phyloP scores from a whole-genome alignment of 768 basidiomycete species.

The Boletus sp. region DNA sequence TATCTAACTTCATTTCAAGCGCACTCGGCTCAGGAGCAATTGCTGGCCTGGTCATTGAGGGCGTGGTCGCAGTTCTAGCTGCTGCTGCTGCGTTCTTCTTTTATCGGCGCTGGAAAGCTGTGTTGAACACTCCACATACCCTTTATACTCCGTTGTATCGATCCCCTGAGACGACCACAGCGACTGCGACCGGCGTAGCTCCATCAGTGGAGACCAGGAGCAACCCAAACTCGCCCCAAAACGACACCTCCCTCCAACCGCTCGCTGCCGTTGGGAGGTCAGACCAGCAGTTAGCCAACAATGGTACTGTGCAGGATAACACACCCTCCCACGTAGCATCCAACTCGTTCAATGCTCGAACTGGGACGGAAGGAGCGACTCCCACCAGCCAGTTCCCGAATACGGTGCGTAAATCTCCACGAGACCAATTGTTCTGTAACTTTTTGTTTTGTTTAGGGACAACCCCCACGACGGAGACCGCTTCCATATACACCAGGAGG shows the following conservation, averaged over 20 bases:
- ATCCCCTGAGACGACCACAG: conserved; percentile 2
- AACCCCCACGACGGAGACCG: not conserved
- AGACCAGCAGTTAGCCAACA: not conserved
- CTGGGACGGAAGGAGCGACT: not conserved
- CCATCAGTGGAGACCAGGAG: conserved; percentile 8
- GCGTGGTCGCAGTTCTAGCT: conserved; percentile 12
- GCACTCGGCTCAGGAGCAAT: conserved; percentile 21
- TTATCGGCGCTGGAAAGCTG: conserved; percentile 23
- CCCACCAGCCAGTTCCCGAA: not conserved
- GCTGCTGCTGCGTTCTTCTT: conserved; percentile 15
- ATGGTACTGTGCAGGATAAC: not conserved
- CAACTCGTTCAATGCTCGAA: not conserved
- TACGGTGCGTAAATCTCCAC: conserved; percentile 7
- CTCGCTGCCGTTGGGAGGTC: not conserved
- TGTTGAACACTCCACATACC: not conserved
- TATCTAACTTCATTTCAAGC: conserved; percentile 9
- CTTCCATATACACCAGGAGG: conserved; percentile 5
- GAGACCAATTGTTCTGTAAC: not conserved
- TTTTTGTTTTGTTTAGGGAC: conserved; percentile 2
- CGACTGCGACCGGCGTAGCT: not conserved
- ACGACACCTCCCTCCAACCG: not conserved
- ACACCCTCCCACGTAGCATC: not conserved
- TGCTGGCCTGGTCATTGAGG: conserved; percentile 20
- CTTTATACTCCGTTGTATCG: conserved; percentile 3
- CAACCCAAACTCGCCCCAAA: not conserved